Percentiles rank a stretch among this genome's conserved stretches.
phyloP scores from a whole-genome alignment of 2,329 filamentous ascomycete genomes.

The Neurospora sp. region DNA sequence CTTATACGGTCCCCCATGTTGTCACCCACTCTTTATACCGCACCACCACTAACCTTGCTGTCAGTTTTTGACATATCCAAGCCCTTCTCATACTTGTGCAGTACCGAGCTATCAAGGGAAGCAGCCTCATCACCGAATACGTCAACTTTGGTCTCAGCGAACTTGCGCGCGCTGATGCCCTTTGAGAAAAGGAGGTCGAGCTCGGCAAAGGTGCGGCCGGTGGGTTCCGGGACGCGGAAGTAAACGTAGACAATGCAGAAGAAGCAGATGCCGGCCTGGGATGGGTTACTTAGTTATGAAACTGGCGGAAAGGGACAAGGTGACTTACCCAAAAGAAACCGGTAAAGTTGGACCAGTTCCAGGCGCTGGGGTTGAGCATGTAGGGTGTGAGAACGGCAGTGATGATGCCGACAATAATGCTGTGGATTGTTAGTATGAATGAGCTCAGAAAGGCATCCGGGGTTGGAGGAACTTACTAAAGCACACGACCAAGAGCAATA shows the following conservation, averaged over 20 bases:
- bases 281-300: not conserved
- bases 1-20: not conserved
- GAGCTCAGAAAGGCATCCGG: not conserved
- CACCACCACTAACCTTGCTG: not conserved
- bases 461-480: slow-evolving; percentile 43
- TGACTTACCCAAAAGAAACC: slow-evolving; percentile 68
- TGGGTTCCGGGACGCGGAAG: slow-evolving; percentile 72
- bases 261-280: slow-evolving; percentile 62
- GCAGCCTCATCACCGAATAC: slow-evolving; percentile 38
- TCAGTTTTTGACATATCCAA: not conserved
- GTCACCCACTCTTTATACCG: not conserved
- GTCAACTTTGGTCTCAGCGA: slow-evolving; percentile 48
- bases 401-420: slow-evolving; percentile 73
- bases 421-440: slow-evolving; percentile 19
- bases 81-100: slow-evolving; percentile 36
- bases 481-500: slow-evolving; percentile 71
- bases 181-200: slow-evolving; percentile 77
- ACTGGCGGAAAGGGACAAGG: not conserved
- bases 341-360: slow-evolving; percentile 81
- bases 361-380: slow-evolving; percentile 80
- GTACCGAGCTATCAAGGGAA: slow-evolving; percentile 33
- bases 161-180: slow-evolving; percentile 60
- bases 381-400: slow-evolving; percentile 77
- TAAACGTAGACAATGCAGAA: slow-evolving; percentile 72
- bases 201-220: slow-evolving; percentile 74